A percentile compares a stretch with the other conserved stretches of the same genome.
Conservation (phyloP, 768 basidiomycete species). For the Leccinum olivaceopallidum region DNA sequence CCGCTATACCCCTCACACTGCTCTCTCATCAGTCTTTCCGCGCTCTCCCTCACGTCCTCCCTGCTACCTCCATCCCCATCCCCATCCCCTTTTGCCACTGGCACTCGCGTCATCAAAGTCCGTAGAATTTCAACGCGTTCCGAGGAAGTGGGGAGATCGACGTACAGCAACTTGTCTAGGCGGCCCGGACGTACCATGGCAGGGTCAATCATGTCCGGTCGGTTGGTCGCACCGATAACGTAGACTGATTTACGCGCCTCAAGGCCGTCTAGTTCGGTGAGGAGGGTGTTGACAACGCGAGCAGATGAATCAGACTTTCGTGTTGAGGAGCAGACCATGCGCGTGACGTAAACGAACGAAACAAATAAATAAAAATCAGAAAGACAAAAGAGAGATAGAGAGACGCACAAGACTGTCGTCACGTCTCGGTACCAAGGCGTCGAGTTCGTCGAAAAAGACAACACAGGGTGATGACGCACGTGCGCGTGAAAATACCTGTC, state of each 20-base stretch:
- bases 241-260: constrained; percentile 85
- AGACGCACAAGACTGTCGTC: constrained; percentile 81
- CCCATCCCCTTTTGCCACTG: constrained; percentile 39
- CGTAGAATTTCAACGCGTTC: constrained; percentile 86
- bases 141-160: constrained; percentile 72
- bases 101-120: constrained; percentile 72
- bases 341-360: background rate
- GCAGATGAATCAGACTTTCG: constrained; percentile 84
- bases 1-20: constrained; percentile 88
- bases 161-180: constrained; percentile 91
- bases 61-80: background rate
- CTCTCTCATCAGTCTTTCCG: constrained; percentile 47
- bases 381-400: background rate
- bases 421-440: constrained; percentile 86
- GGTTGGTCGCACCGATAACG: constrained; percentile 92
- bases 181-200: constrained; percentile 98
- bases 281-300: constrained; percentile 86
- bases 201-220: constrained; percentile 97
- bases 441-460: constrained; percentile 94
- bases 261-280: constrained; percentile 93
- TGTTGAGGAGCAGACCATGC: background rate
- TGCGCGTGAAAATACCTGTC: constrained; percentile 93
- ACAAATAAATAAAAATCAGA: background rate
- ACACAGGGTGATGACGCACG: constrained; percentile 93
- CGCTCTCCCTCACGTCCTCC: constrained; percentile 19